Percentiles rank a stretch among this genome's conserved stretches.
Conservation (phyloP, 495 filamentous ascomycete genomes). For the Friedmanniomyces simplex region DNA sequence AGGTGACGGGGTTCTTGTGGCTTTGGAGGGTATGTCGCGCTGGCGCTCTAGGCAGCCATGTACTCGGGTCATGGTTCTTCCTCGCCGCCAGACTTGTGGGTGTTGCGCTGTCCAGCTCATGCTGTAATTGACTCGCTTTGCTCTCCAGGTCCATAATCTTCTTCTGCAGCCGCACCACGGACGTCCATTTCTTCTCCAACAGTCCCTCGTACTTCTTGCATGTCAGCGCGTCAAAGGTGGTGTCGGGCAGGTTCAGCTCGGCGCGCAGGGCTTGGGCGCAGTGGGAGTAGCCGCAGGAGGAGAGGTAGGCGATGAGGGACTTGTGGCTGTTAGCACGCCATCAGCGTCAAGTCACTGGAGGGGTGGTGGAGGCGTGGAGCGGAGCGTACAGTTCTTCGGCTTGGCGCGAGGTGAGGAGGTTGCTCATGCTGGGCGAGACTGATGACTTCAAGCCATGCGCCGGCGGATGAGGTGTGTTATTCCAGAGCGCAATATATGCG, state of each 20-base stretch:
- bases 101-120: constrained; percentile 76
- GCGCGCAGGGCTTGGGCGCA: constrained; percentile 56
- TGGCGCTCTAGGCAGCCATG: constrained; percentile 76
- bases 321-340: constrained; percentile 57
- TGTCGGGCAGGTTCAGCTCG: constrained; percentile 50
- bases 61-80: constrained; percentile 70
- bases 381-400: constrained; percentile 68
- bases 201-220: constrained; percentile 82
- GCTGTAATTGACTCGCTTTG: constrained; percentile 56
- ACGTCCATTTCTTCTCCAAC: constrained; percentile 95
- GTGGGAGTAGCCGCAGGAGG: constrained; percentile 56
- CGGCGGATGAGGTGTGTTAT: no score
- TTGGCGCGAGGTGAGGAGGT: constrained; percentile 67
- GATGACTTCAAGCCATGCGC: not conserved
- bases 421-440: constrained; percentile 47
- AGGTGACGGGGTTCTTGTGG: constrained; percentile 72
- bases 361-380: not conserved
- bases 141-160: constrained; percentile 97
- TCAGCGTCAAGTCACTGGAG: not conserved
- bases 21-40: constrained; percentile 75
- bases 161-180: constrained; percentile 79
- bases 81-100: constrained; percentile 62
- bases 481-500: no score
- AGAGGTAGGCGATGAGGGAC: constrained; percentile 79
- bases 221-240: constrained; percentile 63